Evolutionary conservation across 2,329 filamentous ascomycete species (phyloP).

Genomic region (Blastomyces parvus): DNA sequence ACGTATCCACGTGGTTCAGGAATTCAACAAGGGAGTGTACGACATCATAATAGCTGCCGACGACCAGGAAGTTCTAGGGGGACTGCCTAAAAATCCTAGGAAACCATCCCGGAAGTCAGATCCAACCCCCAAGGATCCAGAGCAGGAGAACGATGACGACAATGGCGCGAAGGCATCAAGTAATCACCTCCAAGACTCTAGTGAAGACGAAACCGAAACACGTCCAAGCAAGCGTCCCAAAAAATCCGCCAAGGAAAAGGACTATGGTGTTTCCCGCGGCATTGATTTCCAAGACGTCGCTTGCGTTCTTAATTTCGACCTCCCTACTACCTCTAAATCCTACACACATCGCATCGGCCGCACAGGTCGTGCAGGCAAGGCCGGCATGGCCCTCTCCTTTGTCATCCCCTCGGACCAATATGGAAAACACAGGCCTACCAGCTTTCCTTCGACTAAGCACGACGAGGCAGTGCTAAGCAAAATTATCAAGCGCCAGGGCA

Average conservation of each 20-base stretch:
- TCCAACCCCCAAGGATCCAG: slow-evolving; percentile 11
- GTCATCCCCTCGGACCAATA: slow-evolving; percentile 73
- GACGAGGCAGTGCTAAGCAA: slow-evolving; percentile 77
- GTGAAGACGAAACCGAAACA: slow-evolving; percentile 29
- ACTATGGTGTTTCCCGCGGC: slow-evolving; percentile 90
- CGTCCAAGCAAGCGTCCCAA: slow-evolving; percentile 52
- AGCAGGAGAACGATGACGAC: slow-evolving; percentile 22
- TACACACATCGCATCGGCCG: slow-evolving; percentile 97
- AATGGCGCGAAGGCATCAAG: slow-evolving; percentile 16
- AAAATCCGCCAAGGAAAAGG: slow-evolving; percentile 61
- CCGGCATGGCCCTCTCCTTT: slow-evolving; percentile 93
- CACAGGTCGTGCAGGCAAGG: slow-evolving; percentile 81
- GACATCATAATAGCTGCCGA: slow-evolving; percentile 97
- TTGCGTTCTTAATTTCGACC: slow-evolving; percentile 93
- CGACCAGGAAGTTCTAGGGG: slow-evolving; percentile 72
- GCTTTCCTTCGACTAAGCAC: slow-evolving; percentile 61
- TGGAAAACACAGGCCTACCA: slow-evolving; percentile 82
- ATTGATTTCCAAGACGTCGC: slow-evolving; percentile 96
- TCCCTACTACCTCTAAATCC: slow-evolving; percentile 76
- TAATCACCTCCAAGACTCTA: slow-evolving; percentile 21
- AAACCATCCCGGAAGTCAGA: slow-evolving; percentile 22
- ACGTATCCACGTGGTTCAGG: slow-evolving; percentile 85
- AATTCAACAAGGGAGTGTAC: slow-evolving; percentile 95
- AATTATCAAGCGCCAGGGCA: slow-evolving; percentile 68
- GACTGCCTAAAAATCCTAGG: slow-evolving; percentile 22